Percentiles rank a stretch among this genome's conserved stretches.
phyloP scores from a whole-genome alignment of 129 eudicot species.

The Tanacetum coccineum region DNA sequence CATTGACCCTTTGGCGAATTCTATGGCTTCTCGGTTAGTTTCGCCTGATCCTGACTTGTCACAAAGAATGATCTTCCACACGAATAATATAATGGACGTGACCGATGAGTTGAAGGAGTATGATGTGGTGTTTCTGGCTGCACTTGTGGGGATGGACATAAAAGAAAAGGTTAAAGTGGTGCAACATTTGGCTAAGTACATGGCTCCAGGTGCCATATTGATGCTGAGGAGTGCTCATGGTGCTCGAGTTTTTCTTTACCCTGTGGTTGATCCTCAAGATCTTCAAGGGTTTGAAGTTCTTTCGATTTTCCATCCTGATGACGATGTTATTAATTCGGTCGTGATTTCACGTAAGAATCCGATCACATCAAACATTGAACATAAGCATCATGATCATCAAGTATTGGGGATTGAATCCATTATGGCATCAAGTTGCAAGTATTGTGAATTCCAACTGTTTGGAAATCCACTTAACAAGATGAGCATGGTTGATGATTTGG shows the following conservation, averaged over 20 bases:
- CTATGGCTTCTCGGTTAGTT: conserved; percentile 59
- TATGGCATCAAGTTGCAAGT: conserved; percentile 54
- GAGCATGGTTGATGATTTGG: conserved; percentile 60
- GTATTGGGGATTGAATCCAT: conserved; percentile 28
- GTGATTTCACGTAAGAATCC: conserved; percentile 54
- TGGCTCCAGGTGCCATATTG: conserved; percentile 68
- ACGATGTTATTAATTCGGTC: conserved; percentile 87
- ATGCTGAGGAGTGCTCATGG: conserved; percentile 96
- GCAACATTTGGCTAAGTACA: conserved; percentile 57
- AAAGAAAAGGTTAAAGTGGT: conserved; percentile 55
- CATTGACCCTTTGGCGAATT: conserved; percentile 62
- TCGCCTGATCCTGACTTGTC: conserved; percentile 51
- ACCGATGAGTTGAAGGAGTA: conserved; percentile 43
- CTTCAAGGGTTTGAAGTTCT: conserved; percentile 79
- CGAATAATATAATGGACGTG: conserved; percentile 59
- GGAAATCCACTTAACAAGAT: conserved; percentile 46
- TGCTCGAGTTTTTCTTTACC: conserved; percentile 83
- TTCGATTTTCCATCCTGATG: conserved; percentile 78
- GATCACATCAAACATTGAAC: conserved; percentile 11
- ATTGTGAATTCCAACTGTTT: conserved; percentile 51
- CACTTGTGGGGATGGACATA: conserved; percentile 83
- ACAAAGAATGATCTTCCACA: conserved; percentile 59
- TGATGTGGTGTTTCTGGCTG: conserved; percentile 83
- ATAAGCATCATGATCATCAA: conserved; percentile 30
- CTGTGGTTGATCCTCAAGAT: conserved; percentile 70